Percentiles rank a stretch among this genome's conserved stretches.
Conservation (phyloP, 495 filamentous ascomycete genomes). For the Cryomyces antarcticus region DNA sequence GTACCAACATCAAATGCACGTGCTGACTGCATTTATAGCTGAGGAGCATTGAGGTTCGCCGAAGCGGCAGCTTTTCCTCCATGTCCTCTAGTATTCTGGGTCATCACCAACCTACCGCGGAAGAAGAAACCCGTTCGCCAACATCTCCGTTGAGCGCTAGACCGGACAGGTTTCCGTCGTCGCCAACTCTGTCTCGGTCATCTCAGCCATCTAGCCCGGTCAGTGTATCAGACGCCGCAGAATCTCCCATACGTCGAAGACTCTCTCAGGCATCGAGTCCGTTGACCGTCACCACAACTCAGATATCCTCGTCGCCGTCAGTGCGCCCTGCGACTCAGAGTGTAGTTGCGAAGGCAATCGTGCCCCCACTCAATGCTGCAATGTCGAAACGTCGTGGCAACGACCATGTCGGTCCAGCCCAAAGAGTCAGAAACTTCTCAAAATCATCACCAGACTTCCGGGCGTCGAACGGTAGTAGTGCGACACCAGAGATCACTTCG, state of each 20-base stretch:
- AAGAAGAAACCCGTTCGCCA: neutral
- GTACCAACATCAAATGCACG: neutral
- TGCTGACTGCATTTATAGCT: neutral
- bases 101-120: neutral
- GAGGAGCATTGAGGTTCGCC: neutral
- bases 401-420: neutral
- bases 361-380: slow-evolving; percentile 9
- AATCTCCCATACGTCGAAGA: no score
- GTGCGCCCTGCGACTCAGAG: neutral
- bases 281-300: no score
- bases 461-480: neutral
- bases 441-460: neutral
- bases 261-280: no score
- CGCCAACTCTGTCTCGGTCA: no score
- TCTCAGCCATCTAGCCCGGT: no score
- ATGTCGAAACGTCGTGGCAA: slow-evolving; percentile 14
- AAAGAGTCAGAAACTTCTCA: neutral
- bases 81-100: neutral
- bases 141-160: neutral
- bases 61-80: neutral
- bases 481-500: neutral
- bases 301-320: neutral
- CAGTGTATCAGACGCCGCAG: no score
- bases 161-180: no score
- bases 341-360: neutral